Evolutionary conservation across 805 yeast genomes (phyloP), one percentile per base, ranked within the genome.

Genomic region (Wickerhamiella cacticola): DNA sequence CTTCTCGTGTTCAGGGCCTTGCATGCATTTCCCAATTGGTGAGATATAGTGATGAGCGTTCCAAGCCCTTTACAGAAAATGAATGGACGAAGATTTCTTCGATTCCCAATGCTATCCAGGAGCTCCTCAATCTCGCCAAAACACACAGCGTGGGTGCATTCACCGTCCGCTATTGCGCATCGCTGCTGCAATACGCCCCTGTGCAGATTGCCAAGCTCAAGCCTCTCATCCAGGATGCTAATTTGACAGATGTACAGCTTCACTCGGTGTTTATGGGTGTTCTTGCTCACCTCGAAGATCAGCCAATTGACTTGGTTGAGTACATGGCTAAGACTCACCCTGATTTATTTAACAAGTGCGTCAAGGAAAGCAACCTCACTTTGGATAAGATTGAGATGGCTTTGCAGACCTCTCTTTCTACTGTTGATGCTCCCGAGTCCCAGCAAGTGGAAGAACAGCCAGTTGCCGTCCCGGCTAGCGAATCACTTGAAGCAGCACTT

Each of bases 301-400:
- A 69, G 6, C 58, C 70, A 36, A 63, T 64, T 13, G 60, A 58
- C n/a, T 48, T 71, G 34, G 67, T 71, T 46, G 73, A 69, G 51
- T 66, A 61, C 50, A 62, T 68, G 39, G 55, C 69, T 29, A 56
- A 59, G 5, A 55, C 57, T 4, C 61, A 73, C 46, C 65, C 69
- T 50, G 65, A 60, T 2, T 18, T 31, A 21, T 35, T 56, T 29
- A 26, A 15, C 12, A 24, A 36, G 12, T 52, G 51, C 1, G 45
- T 56, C 16, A 43, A 26, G 2, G 33, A 28, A 9, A 15, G 36
- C 5, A 47, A 41, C 2, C 22, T 52, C 18, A 21, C 38, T 1
- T n/a, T 75, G 2, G 76, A 72, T 24, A 54, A 68, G 3, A 65
- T 80, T 24, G 88, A 80, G 66, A 74, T 86, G 70, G 70, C 73